Evolutionary conservation across 805 yeast species (phyloP).

Genomic region (Yarrowia sp.): DNA sequence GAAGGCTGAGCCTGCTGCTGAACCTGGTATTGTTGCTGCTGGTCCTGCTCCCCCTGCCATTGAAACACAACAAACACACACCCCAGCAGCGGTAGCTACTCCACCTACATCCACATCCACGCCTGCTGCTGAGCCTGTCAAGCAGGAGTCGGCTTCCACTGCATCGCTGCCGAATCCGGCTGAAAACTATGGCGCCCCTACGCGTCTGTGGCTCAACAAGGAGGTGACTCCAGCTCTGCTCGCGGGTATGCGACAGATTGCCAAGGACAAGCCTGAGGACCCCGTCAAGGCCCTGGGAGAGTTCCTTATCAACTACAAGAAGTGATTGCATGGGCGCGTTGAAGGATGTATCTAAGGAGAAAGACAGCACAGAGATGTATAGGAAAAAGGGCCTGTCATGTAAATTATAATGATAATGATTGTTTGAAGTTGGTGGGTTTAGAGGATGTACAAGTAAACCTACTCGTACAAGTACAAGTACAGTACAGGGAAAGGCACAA

Average conservation of each 20-base stretch:
- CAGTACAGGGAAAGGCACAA: too few relatives aligned
- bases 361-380: neutral
- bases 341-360: too few relatives aligned
- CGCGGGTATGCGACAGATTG: slow-evolving; percentile 66
- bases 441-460: too few relatives aligned
- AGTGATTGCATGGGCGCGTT: neutral
- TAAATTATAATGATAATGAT: slow-evolving; percentile 25
- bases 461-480: neutral
- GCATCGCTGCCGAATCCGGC: slow-evolving; percentile 35
- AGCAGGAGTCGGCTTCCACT: slow-evolving; percentile 12
- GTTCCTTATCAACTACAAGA: slow-evolving; percentile 42
- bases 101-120: slow-evolving; percentile 17
- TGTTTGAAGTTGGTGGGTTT: neutral
- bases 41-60: neutral
- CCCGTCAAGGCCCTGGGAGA: slow-evolving; percentile 45
- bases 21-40: neutral
- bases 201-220: slow-evolving; percentile 70
- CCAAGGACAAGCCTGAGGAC: slow-evolving; percentile 47
- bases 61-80: neutral
- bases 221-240: slow-evolving; percentile 67
- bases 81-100: slow-evolving; percentile 10
- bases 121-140: slow-evolving; percentile 12
- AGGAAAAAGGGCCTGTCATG: neutral
- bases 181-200: slow-evolving; percentile 61
- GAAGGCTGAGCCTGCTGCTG: neutral